Evolutionary conservation across 2,329 filamentous ascomycete genomes (phyloP), one percentile per base, ranked within the genome.

Genomic region (Ophiosphaerella korrae): DNA sequence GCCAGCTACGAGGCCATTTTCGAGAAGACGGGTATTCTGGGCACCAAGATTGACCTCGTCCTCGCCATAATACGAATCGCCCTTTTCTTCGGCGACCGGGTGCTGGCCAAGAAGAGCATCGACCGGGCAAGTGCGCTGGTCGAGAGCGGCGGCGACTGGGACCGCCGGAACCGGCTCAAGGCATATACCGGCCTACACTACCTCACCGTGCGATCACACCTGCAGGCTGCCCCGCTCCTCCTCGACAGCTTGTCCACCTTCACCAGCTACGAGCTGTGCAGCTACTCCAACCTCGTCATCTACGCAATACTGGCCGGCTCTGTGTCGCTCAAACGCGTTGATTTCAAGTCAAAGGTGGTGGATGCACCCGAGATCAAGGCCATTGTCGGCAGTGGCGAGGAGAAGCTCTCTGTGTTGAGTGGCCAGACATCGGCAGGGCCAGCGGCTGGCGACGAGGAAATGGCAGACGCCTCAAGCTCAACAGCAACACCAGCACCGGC

Each of bases 341-440:
- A 99, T 75, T 99, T 99, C 84, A 99, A 99, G 82, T 90, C 90
- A 60, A 97, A 97, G 81, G 94, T 99, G 23, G 93, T 99, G 35
- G 94, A 99, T 74, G 94, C 94, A 7, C 93, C 94, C 11, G 94
- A 99, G 78, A 97, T 99, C 78, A 96, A 94, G 78, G 94, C 94
- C 33, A 95, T 99, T 58, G 85, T 99, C 21, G 94, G 93, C 51
- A 88, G 93, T 63, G 88, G 88, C 21, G 89, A 95, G 65, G 92
- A 97, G 70, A 93, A 93, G 76, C 80, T 96, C 47, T 82, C 91
- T 29, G 92, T 91, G 0, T 80, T 97, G 18, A 86, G 87, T 26
- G 92, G 92, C 14, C 87, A 88, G 29, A 78, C 92, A 46, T 94
- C 91, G 1, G 88, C 91, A 3, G 91, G 92, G 1, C 89, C 90